These are phyloP conservation scores for Mrakia gelida DNA, from an alignment of 768 basidiomycete genomes.

Conservation along the genomic window DNA sequence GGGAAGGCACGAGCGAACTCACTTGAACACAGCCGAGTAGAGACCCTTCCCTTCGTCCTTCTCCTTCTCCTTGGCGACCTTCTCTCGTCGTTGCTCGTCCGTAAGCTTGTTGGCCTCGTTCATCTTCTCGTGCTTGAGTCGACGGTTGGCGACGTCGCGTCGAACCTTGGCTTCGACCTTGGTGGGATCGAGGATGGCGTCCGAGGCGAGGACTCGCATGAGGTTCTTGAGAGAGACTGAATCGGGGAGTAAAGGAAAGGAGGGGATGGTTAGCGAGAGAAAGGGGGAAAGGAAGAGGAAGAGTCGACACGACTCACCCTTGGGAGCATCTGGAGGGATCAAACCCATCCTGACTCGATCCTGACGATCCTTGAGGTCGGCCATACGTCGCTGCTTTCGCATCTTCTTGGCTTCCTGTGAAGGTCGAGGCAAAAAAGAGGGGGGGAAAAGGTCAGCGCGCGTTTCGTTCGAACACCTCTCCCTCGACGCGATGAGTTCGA, in stretches of 20 bases:
- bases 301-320: constrained; percentile 54
- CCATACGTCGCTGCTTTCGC: constrained; percentile 79
- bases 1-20: constrained; percentile 47
- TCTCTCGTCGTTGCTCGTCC: constrained; percentile 82
- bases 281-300: background rate
- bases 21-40: constrained; percentile 88
- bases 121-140: constrained; percentile 85
- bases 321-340: constrained; percentile 88
- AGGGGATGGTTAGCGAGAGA: background rate
- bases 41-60: constrained; percentile 83
- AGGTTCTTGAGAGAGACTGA: constrained; percentile 87
- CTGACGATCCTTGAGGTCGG: constrained; percentile 86
- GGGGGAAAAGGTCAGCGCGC: background rate
- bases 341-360: constrained; percentile 95
- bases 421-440: background rate
- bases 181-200: constrained; percentile 95
- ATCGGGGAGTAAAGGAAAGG: background rate
- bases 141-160: constrained; percentile 84
- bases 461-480: background rate
- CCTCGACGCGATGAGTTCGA: background rate
- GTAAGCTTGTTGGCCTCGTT: constrained; percentile 88
- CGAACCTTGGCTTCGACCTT: constrained; percentile 93
- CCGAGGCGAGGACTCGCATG: constrained; percentile 95
- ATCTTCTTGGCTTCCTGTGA: constrained; percentile 89
- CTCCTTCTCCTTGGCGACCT: constrained; percentile 56